These are phyloP conservation scores for Dichomitus squalens DNA, from an alignment of 1,284 basidiomycete species.

Conservation along the genomic window DNA sequence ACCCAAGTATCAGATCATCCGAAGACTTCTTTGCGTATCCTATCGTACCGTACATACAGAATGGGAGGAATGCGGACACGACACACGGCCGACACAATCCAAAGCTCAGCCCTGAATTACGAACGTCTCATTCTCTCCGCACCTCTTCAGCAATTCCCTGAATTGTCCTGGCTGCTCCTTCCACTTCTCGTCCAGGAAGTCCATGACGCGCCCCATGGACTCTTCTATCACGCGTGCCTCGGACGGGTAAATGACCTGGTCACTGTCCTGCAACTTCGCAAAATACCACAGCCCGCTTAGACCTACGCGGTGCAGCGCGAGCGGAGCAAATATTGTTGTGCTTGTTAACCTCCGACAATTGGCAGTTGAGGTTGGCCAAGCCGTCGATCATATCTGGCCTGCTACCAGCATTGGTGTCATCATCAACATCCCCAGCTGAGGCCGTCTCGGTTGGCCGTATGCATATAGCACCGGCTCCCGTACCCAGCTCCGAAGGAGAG, in stretches of 20 bases:
- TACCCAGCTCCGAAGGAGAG: not conserved
- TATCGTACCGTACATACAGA: too few relatives aligned
- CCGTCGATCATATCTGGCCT: not conserved
- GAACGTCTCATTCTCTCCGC: not conserved
- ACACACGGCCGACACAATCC: too few relatives aligned
- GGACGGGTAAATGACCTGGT: not conserved
- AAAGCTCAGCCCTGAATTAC: not conserved
- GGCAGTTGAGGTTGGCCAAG: not conserved
- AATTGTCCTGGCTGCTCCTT: not conserved
- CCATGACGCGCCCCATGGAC: not conserved
- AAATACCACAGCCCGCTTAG: not conserved
- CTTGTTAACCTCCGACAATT: not conserved
- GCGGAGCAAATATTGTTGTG: not conserved
- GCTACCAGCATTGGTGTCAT: not conserved
- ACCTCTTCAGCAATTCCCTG: not conserved
- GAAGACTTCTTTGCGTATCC: too few relatives aligned
- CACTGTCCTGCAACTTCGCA: not conserved
- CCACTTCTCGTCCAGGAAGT: not conserved
- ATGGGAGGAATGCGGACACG: too few relatives aligned
- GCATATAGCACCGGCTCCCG: not conserved
- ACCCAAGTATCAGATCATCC: too few relatives aligned
- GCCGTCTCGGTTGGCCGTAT: not conserved
- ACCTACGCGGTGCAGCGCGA: not conserved
- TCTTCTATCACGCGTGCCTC: not conserved
- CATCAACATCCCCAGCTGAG: too few relatives aligned